Evolutionary conservation across 2,329 filamentous ascomycete species (phyloP), one percentile per base, ranked within the genome.

Genomic region (Westerdykella aurantiaca): DNA sequence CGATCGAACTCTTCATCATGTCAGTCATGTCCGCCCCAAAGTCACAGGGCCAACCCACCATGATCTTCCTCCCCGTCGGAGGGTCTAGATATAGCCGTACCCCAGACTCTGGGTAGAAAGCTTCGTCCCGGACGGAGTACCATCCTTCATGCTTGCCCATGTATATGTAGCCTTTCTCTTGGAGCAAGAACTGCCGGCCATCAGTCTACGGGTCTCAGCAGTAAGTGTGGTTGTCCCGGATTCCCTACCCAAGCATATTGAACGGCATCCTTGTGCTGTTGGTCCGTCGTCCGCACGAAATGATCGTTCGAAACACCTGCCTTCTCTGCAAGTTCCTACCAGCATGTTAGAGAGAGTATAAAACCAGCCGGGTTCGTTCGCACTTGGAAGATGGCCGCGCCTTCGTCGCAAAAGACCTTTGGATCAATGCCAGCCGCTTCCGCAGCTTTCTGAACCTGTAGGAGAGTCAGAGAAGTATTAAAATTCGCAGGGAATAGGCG

Each of bases 111-210:
- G 91, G 88, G 63, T 96, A 97, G 69, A 95, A 98, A 33, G 91
- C 91, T 74, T 98, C 93, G 66, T 98, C 93, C 64, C 87, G 89
- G 42, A 98, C 85, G 44, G 86, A 93, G 67, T 98, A 98, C 93
- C 93, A 98, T 1, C 93, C 93, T 62, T 88, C 81, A 58, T 97
- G 93, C 55, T 85, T 88, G 10, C 82, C 81, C 58, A 86, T 82
- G 69, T 96, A 96, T 42, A 97, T 84, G 48, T 85, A 83, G 7
- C 85, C 85, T 38, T 78, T 75, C 43, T 89, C 81, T 57, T 83
- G 77, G 46, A 98, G 74, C 64, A 89, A 76, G 52, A 80, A 76
- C 75, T 78, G 52, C 46, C 21, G 12, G 38, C 44, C 25, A 49
- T 66, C 53, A 66, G 60, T 51, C 37, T 41, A 35, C 29, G 7